phyloP scores from a whole-genome alignment of 2,329 filamentous ascomycete genomes.

The Tolypocladium ophioglossoides region DNA sequence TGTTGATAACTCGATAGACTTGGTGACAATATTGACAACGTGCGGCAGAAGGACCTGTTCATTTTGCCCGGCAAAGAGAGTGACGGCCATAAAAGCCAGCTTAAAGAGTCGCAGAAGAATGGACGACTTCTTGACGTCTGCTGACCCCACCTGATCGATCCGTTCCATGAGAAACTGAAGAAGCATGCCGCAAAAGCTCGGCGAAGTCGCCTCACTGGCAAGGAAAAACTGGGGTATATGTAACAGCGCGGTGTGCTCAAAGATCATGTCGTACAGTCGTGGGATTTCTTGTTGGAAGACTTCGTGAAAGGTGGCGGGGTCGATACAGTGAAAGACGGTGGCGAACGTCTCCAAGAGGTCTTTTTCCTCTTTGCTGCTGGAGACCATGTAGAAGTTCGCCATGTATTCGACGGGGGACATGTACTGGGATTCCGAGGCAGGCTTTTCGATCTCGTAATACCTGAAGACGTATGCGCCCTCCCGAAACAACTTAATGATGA shows the following conservation, averaged over 20 bases:
- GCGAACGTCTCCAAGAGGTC: slow-evolving; percentile 95
- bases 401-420: slow-evolving; percentile 83
- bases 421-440: slow-evolving; percentile 59
- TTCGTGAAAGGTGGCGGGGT: slow-evolving; percentile 96
- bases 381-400: slow-evolving; percentile 90
- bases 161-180: slow-evolving; percentile 95
- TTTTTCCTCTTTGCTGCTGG: slow-evolving; percentile 92
- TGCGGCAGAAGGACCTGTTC: slow-evolving; percentile 92
- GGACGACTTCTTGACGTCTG: slow-evolving; percentile 84
- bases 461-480: slow-evolving; percentile 94
- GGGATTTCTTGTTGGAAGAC: slow-evolving; percentile 97
- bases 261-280: slow-evolving; percentile 93
- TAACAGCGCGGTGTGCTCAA: slow-evolving; percentile 85
- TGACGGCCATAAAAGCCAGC: slow-evolving; percentile 98
- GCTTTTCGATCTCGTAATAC: slow-evolving; percentile 88
- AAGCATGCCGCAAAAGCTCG: slow-evolving; percentile 96
- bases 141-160: slow-evolving; percentile 87
- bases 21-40: slow-evolving; percentile 93
- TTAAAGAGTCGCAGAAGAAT: slow-evolving; percentile 94
- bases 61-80: slow-evolving; percentile 86
- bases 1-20: slow-evolving; percentile 92
- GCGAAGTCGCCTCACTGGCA: slow-evolving; percentile 95
- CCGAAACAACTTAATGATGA: slow-evolving; percentile 93
- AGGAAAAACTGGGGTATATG: slow-evolving; percentile 98
- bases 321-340: slow-evolving; percentile 96